Conservation (phyloP, 2,329 filamentous ascomycete species). For the Aspergillus caelatus region DNA sequence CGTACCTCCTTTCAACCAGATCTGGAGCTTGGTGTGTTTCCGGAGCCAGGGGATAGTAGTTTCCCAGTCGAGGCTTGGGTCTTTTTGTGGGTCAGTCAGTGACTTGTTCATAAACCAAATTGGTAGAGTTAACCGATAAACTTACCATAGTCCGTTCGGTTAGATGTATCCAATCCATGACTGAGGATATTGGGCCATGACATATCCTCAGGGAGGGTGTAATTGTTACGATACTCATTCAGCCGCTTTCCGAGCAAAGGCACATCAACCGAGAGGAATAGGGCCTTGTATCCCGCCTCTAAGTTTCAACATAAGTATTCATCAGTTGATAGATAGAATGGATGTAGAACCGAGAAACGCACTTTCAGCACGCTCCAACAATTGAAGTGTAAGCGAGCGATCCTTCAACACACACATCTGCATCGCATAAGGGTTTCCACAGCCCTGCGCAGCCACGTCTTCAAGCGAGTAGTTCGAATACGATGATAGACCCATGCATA, state of each 20-base stretch:
- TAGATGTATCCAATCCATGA: conserved; percentile 24
- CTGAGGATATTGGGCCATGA: conserved; percentile 48
- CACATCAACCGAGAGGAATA: conserved; percentile 59
- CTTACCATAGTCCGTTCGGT: conserved; percentile 33
- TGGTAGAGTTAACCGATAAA: background rate
- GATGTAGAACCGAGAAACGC: conserved; percentile 10
- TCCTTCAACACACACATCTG: conserved; percentile 59
- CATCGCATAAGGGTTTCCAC: conserved; percentile 54
- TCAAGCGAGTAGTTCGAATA: conserved; percentile 52
- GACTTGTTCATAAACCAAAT: background rate
- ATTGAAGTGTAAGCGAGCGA: conserved; percentile 43
- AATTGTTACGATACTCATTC: conserved; percentile 58
- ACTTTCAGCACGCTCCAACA: conserved; percentile 51
- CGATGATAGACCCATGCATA: conserved; percentile 53
- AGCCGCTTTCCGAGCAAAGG: conserved; percentile 57
- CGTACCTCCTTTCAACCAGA: conserved; percentile 35
- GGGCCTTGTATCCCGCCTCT: conserved; percentile 55
- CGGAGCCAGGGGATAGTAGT: conserved; percentile 54
- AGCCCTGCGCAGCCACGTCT: conserved; percentile 47
- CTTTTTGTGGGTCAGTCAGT: conserved; percentile 18
- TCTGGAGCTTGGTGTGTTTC: conserved; percentile 51
- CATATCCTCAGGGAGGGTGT: conserved; percentile 50
- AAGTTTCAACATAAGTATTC: background rate
- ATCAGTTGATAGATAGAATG: background rate
- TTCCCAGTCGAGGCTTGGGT: conserved; percentile 53